phyloP scores from a whole-genome alignment of 2,329 filamentous ascomycete genomes.

The Amesomyces nigricolor region DNA sequence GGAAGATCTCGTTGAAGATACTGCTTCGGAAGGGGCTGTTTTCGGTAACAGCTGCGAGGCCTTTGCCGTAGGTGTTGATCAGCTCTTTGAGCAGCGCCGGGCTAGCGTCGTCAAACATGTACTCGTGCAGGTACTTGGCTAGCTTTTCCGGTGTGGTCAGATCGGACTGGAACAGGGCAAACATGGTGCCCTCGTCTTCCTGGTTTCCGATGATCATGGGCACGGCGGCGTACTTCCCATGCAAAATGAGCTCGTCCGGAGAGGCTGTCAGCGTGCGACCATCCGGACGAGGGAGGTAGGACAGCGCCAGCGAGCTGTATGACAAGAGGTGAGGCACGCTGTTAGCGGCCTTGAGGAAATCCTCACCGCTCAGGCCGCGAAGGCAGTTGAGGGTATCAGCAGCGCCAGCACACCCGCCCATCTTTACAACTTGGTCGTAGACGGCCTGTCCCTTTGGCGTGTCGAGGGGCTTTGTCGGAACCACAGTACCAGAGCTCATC shows the following conservation, averaged over 20 bases:
- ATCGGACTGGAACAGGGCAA: slow-evolving; percentile 64
- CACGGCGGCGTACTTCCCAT: slow-evolving; percentile 46
- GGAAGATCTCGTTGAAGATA: slow-evolving; percentile 64
- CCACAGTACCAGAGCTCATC: slow-evolving; percentile 66
- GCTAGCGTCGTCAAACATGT: slow-evolving; percentile 57
- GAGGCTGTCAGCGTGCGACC: slow-evolving; percentile 55
- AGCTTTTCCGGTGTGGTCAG: slow-evolving; percentile 56
- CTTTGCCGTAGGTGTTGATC: slow-evolving; percentile 56
- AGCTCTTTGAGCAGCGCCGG: slow-evolving; percentile 47
- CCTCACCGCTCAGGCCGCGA: slow-evolving; percentile 52
- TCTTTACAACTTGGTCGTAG: slow-evolving; percentile 55
- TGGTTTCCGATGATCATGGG: slow-evolving; percentile 62
- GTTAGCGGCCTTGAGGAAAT: slow-evolving; percentile 60
- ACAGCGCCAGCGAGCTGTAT: slow-evolving; percentile 63
- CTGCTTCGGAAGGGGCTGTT: slow-evolving; percentile 70
- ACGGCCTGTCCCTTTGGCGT: slow-evolving; percentile 57
- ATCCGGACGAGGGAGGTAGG: slow-evolving; percentile 70
- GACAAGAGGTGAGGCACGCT: slow-evolving; percentile 63
- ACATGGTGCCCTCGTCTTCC: slow-evolving; percentile 75
- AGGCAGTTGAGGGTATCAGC: slow-evolving; percentile 61
- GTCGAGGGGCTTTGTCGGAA: slow-evolving; percentile 60
- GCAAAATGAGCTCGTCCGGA: slow-evolving; percentile 51
- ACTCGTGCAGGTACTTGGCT: slow-evolving; percentile 52
- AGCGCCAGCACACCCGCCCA: slow-evolving; percentile 37
- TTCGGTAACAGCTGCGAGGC: slow-evolving; percentile 34